Percentiles rank a stretch among this genome's conserved stretches.
Evolutionary conservation across 345 rosid genomes (phyloP).

Genomic region (Combretum micranthum): DNA sequence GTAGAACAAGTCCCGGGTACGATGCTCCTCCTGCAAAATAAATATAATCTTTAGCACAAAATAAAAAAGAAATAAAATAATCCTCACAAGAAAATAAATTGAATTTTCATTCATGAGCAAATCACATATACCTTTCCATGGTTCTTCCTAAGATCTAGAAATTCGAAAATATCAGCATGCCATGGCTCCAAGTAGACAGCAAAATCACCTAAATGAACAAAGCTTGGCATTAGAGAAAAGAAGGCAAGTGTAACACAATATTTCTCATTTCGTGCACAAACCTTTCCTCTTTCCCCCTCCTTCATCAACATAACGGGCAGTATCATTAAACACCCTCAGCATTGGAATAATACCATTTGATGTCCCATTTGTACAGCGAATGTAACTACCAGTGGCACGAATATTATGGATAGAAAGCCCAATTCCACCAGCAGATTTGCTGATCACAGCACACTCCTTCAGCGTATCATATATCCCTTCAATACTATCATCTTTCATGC

Average conservation of each 20-base stretch:
- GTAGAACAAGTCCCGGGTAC: slow-evolving; percentile 78
- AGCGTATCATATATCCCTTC: slow-evolving; percentile 86
- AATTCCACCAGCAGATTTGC: slow-evolving; percentile 93
- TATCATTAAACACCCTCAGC: slow-evolving; percentile 74
- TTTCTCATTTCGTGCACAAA: slow-evolving; percentile 9
- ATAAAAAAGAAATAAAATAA: background rate
- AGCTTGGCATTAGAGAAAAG: background rate
- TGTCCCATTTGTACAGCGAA: slow-evolving; percentile 67
- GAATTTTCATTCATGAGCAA: background rate
- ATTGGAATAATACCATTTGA: slow-evolving; percentile 83
- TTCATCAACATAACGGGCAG: slow-evolving; percentile 88
- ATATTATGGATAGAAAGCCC: slow-evolving; percentile 88
- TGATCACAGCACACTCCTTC: slow-evolving; percentile 93
- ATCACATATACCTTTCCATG: slow-evolving; percentile 59
- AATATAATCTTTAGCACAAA: background rate
- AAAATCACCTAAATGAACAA: slow-evolving; percentile 54
- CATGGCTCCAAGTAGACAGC: slow-evolving; percentile 88
- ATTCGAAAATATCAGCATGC: slow-evolving; percentile 73
- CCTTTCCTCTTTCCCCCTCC: slow-evolving; percentile 91
- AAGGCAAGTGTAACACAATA: background rate
- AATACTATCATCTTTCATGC: slow-evolving; percentile 94
- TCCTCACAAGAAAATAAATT: background rate
- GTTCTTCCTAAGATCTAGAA: slow-evolving; percentile 68
- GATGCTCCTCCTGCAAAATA: slow-evolving; percentile 61
- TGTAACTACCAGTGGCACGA: slow-evolving; percentile 75